A percentile compares a stretch with the other conserved stretches of the same genome.
phyloP scores from a whole-genome alignment of 2,329 filamentous ascomycete genomes.

The Claviceps quebecensis region DNA sequence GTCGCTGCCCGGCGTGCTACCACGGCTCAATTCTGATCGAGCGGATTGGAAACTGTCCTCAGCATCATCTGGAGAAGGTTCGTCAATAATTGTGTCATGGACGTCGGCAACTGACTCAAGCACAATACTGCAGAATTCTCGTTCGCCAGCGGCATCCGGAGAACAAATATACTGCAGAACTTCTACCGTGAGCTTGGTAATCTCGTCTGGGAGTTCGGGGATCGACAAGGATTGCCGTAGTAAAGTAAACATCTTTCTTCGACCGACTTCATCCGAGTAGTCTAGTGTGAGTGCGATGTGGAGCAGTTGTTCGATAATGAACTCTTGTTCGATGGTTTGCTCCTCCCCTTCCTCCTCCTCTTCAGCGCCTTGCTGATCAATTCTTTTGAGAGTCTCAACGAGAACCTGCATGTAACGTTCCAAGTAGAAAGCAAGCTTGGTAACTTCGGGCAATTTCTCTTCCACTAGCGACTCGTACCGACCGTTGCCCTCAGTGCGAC shows the following conservation, averaged over 20 bases:
- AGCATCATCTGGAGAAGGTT: constrained; percentile 41
- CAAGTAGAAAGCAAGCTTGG: constrained; percentile 74
- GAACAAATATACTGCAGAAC: constrained; percentile 74
- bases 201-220: constrained; percentile 79
- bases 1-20: constrained; percentile 38
- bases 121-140: constrained; percentile 72
- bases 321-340: constrained; percentile 80
- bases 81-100: constrained; percentile 79
- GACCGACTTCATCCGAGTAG: constrained; percentile 93
- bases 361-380: constrained; percentile 39
- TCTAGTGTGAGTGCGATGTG: constrained; percentile 86
- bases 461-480: constrained; percentile 67
- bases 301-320: constrained; percentile 87
- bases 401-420: constrained; percentile 63
- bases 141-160: constrained; percentile 55
- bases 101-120: constrained; percentile 93
- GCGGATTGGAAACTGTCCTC: constrained; percentile 84
- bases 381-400: constrained; percentile 46
- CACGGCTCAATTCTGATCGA: constrained; percentile 65
- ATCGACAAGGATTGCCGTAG: constrained; percentile 75
- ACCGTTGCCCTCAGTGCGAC: constrained; percentile 56
- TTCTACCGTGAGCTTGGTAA: constrained; percentile 76
- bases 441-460: constrained; percentile 91
- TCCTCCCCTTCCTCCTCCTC: constrained; percentile 53
- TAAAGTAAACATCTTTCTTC: constrained; percentile 89